Conservation (phyloP, 169 alveolate species). For the Eimeria tenella region DNA sequence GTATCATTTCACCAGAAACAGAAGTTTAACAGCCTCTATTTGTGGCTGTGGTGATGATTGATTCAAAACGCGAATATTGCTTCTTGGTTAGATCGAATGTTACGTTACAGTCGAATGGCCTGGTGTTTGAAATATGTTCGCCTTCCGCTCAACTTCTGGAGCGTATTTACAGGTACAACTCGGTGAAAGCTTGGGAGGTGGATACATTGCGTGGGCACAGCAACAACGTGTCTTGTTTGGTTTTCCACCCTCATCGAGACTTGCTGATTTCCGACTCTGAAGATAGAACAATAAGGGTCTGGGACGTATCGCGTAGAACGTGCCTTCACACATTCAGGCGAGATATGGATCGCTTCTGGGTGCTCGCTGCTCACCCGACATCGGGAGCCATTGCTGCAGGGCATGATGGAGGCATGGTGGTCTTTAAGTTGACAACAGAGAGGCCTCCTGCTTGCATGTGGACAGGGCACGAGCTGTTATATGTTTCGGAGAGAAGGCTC, state of each 20-base stretch:
- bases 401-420: conserved; percentile 93
- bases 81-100: too few relatives aligned
- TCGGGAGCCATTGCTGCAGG: conserved; percentile 95
- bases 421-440: conserved; percentile 94
- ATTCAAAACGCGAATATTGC: too few relatives aligned
- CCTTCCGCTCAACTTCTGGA: neutral
- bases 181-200: conserved; percentile 94
- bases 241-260: conserved; percentile 95
- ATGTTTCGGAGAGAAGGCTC: conserved; percentile 65
- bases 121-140: neutral
- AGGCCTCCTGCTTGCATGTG: conserved; percentile 84
- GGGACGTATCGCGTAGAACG: conserved; percentile 96
- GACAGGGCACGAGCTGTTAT: conserved; percentile 66
- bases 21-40: too few relatives aligned
- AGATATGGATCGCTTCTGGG: conserved; percentile 95
- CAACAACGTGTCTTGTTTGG: conserved; percentile 95
- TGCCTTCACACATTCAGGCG: conserved; percentile 91
- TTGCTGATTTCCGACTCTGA: conserved; percentile 94
- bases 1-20: neutral
- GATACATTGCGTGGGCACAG: conserved; percentile 96
- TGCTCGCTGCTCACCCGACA: conserved; percentile 92
- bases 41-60: too few relatives aligned
- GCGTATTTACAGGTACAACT: conserved; percentile 68
- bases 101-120: too few relatives aligned
- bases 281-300: conserved; percentile 95